These are phyloP conservation scores for Saccharomyces hybrid DNA, from an alignment of 1,139 yeast species.

Conservation along the genomic window DNA sequence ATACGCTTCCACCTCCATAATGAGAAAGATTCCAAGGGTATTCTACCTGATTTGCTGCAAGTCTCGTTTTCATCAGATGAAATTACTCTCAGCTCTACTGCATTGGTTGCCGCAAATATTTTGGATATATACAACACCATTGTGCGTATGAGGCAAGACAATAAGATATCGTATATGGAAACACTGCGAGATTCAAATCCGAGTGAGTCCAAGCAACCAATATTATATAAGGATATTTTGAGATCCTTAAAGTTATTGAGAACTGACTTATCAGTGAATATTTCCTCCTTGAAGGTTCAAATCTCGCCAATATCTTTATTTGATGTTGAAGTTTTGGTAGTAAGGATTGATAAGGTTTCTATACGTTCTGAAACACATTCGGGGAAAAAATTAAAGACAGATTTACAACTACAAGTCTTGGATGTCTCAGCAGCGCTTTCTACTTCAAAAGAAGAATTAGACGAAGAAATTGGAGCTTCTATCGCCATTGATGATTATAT, in stretches of 20 bases:
- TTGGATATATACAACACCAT: slow-evolving; percentile 70
- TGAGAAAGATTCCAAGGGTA: slow-evolving; percentile 45
- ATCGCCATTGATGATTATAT: slow-evolving; percentile 51
- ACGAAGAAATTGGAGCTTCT: slow-evolving; percentile 40
- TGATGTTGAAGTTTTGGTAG: slow-evolving; percentile 65
- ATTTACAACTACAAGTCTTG: slow-evolving; percentile 43
- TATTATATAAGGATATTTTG: slow-evolving; percentile 20
- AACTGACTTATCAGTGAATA: slow-evolving; percentile 55
- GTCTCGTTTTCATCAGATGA: slow-evolving; percentile 50
- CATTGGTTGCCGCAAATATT: slow-evolving; percentile 76
- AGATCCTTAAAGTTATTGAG: slow-evolving; percentile 31
- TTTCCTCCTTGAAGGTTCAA: slow-evolving; percentile 51
- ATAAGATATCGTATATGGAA: slow-evolving; percentile 63
- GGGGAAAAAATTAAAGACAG: slow-evolving; percentile 40
- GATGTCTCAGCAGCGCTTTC: slow-evolving; percentile 64
- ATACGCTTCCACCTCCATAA: slow-evolving; percentile 58
- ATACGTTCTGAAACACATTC: slow-evolving; percentile 54
- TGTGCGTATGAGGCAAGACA: slow-evolving; percentile 66
- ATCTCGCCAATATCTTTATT: slow-evolving; percentile 71
- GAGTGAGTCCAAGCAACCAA: slow-evolving; percentile 13
- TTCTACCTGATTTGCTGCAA: slow-evolving; percentile 52
- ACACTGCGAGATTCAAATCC: slow-evolving; percentile 37
- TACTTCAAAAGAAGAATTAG: slow-evolving; percentile 39
- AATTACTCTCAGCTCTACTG: slow-evolving; percentile 61
- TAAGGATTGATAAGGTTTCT: slow-evolving; percentile 50